Conservation (phyloP, 768 basidiomycete species). For the Glaciozyma antarctica region DNA sequence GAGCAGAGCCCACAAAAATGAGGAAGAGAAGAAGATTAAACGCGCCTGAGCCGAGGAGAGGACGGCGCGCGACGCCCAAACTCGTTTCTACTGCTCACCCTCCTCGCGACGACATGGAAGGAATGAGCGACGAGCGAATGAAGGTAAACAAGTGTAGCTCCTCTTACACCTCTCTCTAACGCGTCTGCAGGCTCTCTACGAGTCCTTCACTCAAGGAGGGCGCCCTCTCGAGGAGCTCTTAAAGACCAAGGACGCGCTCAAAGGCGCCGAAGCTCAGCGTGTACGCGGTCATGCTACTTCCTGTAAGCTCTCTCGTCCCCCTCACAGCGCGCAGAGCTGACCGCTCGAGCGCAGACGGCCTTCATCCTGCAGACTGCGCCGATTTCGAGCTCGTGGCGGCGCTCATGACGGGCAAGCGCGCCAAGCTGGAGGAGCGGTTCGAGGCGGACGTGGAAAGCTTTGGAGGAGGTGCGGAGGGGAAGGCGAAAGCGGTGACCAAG, state of each 20-base stretch:
- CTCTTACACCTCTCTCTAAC: background rate
- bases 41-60: too few relatives aligned
- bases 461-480: conserved; percentile 1
- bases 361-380: conserved; percentile 1
- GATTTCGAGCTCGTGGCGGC: background rate
- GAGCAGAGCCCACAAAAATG: too few relatives aligned
- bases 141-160: background rate
- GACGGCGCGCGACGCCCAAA: too few relatives aligned
- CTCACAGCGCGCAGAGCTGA: too few relatives aligned
- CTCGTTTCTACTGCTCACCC: too few relatives aligned
- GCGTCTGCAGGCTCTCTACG: background rate
- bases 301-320: background rate
- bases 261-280: conserved; percentile 3
- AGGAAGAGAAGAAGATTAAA: too few relatives aligned
- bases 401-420: background rate
- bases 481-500: background rate
- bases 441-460: background rate
- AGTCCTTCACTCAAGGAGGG: background rate
- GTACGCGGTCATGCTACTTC: background rate
- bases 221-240: conserved; percentile 5
- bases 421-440: background rate
- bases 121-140: background rate
- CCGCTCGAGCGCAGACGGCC: background rate
- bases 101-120: too few relatives aligned
- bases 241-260: background rate